Evolutionary conservation across 2,329 filamentous ascomycete species (phyloP).

Genomic region (Aspergillus unguis): DNA sequence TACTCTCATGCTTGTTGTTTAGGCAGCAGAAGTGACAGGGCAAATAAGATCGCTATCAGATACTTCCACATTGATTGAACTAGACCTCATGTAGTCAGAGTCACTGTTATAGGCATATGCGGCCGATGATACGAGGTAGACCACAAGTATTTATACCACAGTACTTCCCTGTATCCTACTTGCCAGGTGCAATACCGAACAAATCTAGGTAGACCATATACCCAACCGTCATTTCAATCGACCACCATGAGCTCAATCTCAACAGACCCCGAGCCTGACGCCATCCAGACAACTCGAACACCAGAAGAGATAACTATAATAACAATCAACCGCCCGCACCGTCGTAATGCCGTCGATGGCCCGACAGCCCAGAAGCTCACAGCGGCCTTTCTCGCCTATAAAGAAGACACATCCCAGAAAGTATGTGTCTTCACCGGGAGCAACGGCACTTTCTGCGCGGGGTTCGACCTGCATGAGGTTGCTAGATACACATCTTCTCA

Average conservation of each 20-base stretch:
- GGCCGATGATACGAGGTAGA: no score
- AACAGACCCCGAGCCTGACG: background rate
- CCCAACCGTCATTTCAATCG: background rate
- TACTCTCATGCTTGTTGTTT: no score
- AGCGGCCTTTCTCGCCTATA: slow-evolving; percentile 49
- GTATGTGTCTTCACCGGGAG: slow-evolving; percentile 51
- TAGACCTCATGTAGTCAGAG: no score
- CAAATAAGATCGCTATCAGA: no score
- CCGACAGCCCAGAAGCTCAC: slow-evolving; percentile 49
- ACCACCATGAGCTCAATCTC: background rate
- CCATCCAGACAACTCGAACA: slow-evolving; percentile 10
- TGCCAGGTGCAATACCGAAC: no score
- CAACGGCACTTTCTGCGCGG: slow-evolving; percentile 52
- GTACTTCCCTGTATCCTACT: no score
- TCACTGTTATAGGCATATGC: no score
- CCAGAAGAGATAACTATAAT: slow-evolving; percentile 53
- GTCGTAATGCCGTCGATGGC: slow-evolving; percentile 53
- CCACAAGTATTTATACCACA: no score
- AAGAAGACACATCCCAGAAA: slow-evolving; percentile 50
- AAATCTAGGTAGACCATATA: no score
- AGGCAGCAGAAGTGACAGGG: no score
- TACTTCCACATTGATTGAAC: no score
- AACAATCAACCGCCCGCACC: slow-evolving; percentile 51
- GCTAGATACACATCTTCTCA: slow-evolving; percentile 18
- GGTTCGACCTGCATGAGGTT: slow-evolving; percentile 52